Evolutionary conservation across 768 basidiomycete species (phyloP), one percentile per base, ranked within the genome.

Genomic region (Brasilioporus rufonigricans): DNA sequence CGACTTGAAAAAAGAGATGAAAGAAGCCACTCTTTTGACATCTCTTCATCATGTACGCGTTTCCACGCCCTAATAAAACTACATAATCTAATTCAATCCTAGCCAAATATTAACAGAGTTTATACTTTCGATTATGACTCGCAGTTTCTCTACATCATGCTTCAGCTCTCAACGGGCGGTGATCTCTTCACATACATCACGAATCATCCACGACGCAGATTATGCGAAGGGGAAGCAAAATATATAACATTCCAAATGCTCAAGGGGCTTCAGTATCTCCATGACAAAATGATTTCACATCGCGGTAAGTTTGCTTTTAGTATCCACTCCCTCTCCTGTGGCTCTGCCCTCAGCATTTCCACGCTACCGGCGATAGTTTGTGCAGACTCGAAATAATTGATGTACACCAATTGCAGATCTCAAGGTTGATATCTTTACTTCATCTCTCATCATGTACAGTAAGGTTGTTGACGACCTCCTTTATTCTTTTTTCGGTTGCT

Each of bases 131-230:
- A 86, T 65, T 77, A 82, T 32, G 76, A 82, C 56, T 74, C 79
- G 1, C 77, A 77, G 60, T 87, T 86, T 65, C 76, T 88, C 81
- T 86, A 91, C 67, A 89, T 93, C 40, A 91, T 93, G 70, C 82
- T 93, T 32, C 86, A 93, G 68, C 76, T 93, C 9, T 91, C 88
- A 62, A 91, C 90, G 0, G 90, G 91, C 11, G 91, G 90, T 23
- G 91, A 93, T 64, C 78, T 93, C n/a, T 92, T 92, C 69, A 89
- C 88, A 3, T 91, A 92, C 69, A 87, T 93, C 59, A 83, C 82
- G 16, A 83, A 77, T 52, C 79, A 83, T 55, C 72, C 78, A 18
- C 78, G 80, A 24, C 74, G 72, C 32, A 80, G 76, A 52, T 75
- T 93, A 18, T 84, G 83, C 57, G 88, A 91, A 73, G 86, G 87